Evolutionary conservation across 2,329 filamentous ascomycete genomes (phyloP).

Genomic region (Diplodia scrobiculata): DNA sequence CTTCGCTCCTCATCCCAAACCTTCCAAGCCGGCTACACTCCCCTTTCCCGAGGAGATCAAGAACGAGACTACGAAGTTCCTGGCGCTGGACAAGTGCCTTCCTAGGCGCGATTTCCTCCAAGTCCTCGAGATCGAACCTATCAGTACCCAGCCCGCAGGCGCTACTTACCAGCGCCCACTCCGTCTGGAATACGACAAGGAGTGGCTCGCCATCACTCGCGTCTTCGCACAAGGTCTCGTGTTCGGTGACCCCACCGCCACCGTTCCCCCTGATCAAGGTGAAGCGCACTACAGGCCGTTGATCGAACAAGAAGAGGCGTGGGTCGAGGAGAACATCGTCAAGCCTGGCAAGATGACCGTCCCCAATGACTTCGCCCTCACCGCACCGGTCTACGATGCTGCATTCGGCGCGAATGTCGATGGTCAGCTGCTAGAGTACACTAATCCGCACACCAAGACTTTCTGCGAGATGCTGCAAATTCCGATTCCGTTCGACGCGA

Average conservation of each 20-base stretch:
- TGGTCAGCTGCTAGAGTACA: slow-evolving; percentile 76
- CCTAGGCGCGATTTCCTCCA: slow-evolving; percentile 80
- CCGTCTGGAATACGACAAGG: slow-evolving; percentile 77
- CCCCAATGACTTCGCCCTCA: slow-evolving; percentile 75
- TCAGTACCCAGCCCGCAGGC: slow-evolving; percentile 47
- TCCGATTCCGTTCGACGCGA: slow-evolving; percentile 72
- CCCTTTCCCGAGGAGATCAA: slow-evolving; percentile 71
- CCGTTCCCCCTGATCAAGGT: slow-evolving; percentile 63
- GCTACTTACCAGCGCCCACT: slow-evolving; percentile 52
- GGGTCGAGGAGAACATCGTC: slow-evolving; percentile 79
- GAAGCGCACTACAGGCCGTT: slow-evolving; percentile 67
- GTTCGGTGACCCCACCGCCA: slow-evolving; percentile 58
- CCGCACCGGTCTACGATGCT: slow-evolving; percentile 70
- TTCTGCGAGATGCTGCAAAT: slow-evolving; percentile 81
- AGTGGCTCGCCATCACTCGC: slow-evolving; percentile 93
- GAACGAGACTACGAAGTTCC: slow-evolving; percentile 79
- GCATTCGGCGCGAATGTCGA: slow-evolving; percentile 59
- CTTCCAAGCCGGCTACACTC: slow-evolving; percentile 47
- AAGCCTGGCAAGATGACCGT: slow-evolving; percentile 63
- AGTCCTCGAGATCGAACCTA: slow-evolving; percentile 57
- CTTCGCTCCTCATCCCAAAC: slow-evolving; percentile 53
- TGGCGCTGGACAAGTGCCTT: slow-evolving; percentile 89
- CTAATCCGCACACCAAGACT: slow-evolving; percentile 78
- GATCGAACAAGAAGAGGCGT: slow-evolving; percentile 71
- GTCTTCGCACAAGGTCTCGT: slow-evolving; percentile 66